phyloP scores from a whole-genome alignment of 345 rosid species.

The Dipteronia dyeriana region DNA sequence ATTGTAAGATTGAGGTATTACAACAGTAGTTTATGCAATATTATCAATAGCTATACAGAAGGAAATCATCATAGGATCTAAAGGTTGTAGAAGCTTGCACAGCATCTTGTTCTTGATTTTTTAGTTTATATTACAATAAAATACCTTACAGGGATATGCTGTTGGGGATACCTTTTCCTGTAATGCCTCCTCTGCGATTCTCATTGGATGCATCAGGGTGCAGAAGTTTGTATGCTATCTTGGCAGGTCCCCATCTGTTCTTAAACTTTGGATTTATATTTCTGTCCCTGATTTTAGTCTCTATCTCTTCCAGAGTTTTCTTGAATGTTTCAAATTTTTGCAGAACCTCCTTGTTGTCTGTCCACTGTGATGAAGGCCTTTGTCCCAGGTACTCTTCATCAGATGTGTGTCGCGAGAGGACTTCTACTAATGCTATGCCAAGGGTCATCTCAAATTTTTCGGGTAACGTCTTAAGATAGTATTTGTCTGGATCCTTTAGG shows the following conservation, averaged over 20 bases:
- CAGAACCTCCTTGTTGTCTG: slow-evolving; percentile 33
- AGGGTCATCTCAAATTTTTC: slow-evolving; percentile 41
- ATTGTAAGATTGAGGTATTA: background rate
- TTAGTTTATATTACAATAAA: background rate
- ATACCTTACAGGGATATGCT: slow-evolving; percentile 46
- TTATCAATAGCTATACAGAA: background rate
- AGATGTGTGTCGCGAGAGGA: slow-evolving; percentile 51
- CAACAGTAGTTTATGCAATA: background rate
- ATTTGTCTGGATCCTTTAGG: slow-evolving; percentile 45
- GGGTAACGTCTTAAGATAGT: slow-evolving; percentile 49
- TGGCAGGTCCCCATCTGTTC: slow-evolving; percentile 58
- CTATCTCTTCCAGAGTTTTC: slow-evolving; percentile 36
- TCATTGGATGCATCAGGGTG: slow-evolving; percentile 39
- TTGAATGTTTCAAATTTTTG: slow-evolving; percentile 39
- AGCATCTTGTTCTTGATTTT: background rate
- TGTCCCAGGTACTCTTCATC: slow-evolving; percentile 60
- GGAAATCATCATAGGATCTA: background rate
- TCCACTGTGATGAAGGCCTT: slow-evolving; percentile 40
- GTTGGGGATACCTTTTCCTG: slow-evolving; percentile 55
- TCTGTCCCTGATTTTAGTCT: slow-evolving; percentile 43
- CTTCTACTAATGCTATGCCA: slow-evolving; percentile 44
- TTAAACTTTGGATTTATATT: slow-evolving; percentile 35
- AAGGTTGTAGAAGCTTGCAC: background rate
- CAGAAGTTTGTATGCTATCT: slow-evolving; percentile 49
- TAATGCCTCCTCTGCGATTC: slow-evolving; percentile 29